Evolutionary conservation across 1,284 basidiomycete genomes (phyloP).

Genomic region (Sanguinoderma infundibulare): DNA sequence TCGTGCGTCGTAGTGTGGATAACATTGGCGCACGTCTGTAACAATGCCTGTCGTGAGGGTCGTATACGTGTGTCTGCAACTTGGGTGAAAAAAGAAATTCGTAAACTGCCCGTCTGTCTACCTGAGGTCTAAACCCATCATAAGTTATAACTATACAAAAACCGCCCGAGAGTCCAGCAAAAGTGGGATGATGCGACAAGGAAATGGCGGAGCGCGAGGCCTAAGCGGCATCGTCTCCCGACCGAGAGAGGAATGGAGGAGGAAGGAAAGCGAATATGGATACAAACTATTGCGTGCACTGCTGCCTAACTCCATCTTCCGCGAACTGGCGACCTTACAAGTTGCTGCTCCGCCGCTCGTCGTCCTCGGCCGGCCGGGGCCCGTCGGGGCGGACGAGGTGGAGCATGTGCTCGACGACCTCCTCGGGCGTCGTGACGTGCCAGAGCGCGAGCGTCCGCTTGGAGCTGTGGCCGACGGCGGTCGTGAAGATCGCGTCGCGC

Average conservation of each 20-base stretch:
- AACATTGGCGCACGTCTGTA: too few relatives aligned
- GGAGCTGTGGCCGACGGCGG: conserved; percentile 83
- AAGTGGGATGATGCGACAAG: neutral
- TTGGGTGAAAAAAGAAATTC: neutral
- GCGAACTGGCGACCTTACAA: conserved; percentile 16
- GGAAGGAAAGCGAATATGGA: neutral
- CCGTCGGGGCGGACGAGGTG: conserved; percentile 44
- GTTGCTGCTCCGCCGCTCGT: conserved; percentile 20
- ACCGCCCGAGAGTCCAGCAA: neutral
- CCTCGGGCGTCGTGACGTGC: conserved; percentile 84
- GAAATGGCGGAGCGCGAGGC: neutral
- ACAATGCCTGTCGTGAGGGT: too few relatives aligned
- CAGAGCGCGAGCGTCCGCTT: conserved; percentile 89
- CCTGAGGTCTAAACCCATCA: neutral
- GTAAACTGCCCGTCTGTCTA: neutral
- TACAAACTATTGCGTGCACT: neutral
- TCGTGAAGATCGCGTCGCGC: conserved; percentile 82
- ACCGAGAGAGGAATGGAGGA: neutral
- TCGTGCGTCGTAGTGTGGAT: too few relatives aligned
- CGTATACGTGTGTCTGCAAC: too few relatives aligned
- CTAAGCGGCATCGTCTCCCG: neutral
- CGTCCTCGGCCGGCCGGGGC: conserved; percentile 4
- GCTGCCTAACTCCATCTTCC: neutral
- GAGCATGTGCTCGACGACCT: conserved; percentile 76
- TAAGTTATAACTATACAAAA: neutral